Conservation (phyloP, 306 rosid genomes). For the Benincasa hispida region DNA sequence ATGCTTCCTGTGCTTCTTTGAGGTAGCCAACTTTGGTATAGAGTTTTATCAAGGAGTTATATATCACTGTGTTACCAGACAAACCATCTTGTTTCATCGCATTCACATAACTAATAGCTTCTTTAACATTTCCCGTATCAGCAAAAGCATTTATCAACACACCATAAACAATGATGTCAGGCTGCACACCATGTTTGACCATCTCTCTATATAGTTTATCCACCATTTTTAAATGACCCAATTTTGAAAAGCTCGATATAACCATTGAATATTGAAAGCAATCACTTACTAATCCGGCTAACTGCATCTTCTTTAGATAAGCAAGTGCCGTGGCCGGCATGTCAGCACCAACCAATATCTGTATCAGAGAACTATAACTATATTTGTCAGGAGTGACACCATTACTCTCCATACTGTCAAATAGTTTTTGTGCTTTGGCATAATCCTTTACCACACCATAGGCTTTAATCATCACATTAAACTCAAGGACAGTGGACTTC, state of each 20-base stretch:
- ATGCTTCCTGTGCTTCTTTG: slow-evolving; percentile 63
- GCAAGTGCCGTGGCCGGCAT: slow-evolving; percentile 44
- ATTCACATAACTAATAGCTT: slow-evolving; percentile 39
- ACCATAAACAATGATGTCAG: slow-evolving; percentile 55
- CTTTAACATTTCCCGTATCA: slow-evolving; percentile 47
- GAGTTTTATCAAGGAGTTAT: slow-evolving; percentile 67
- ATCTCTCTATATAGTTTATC: slow-evolving; percentile 49
- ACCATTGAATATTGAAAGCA: slow-evolving; percentile 55
- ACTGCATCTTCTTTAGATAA: slow-evolving; percentile 61
- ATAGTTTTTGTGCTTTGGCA: slow-evolving; percentile 40
- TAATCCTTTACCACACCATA: slow-evolving; percentile 54
- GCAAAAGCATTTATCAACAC: slow-evolving; percentile 67
- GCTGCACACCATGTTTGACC: slow-evolving; percentile 44
- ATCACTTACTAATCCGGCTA: slow-evolving; percentile 55
- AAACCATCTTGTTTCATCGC: slow-evolving; percentile 51
- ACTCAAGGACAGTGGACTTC: slow-evolving; percentile 52
- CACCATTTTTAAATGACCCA: slow-evolving; percentile 50
- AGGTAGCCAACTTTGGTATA: slow-evolving; percentile 65
- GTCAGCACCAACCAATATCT: slow-evolving; percentile 49
- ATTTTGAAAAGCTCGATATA: slow-evolving; percentile 53
- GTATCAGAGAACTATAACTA: slow-evolving; percentile 63
- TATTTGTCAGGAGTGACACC: slow-evolving; percentile 49
- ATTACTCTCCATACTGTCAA: slow-evolving; percentile 45
- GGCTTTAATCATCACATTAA: slow-evolving; percentile 88
- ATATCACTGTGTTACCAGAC: slow-evolving; percentile 35